phyloP scores from a whole-genome alignment of 2,329 filamentous ascomycete species.

The Piedraia hortae region DNA sequence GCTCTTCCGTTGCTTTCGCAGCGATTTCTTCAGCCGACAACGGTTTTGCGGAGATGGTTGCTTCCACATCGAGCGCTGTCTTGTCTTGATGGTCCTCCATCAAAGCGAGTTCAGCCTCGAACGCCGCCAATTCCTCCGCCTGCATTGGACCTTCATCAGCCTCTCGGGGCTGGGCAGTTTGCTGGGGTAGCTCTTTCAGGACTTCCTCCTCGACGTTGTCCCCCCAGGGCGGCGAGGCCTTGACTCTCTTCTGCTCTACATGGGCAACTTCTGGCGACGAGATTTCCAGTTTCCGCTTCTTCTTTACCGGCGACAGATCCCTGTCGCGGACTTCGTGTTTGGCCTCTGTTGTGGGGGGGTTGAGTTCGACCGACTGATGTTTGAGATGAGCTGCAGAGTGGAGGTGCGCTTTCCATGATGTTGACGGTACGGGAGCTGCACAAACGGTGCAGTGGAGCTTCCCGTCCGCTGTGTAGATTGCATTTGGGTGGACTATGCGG shows the following conservation, averaged over 20 bases:
- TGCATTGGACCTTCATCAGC: constrained; percentile 3
- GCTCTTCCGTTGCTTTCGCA: constrained; percentile 18
- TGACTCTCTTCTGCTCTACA: constrained; percentile 6
- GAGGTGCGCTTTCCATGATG: constrained; percentile 36
- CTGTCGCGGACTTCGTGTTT: too few species aligned
- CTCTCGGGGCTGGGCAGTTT: constrained; percentile 4
- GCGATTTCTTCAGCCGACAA: constrained; percentile 21
- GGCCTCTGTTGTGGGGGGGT: constrained; percentile 2
- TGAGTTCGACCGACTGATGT: constrained; percentile 9
- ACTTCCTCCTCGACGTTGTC: constrained; percentile 2
- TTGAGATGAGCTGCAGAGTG: constrained; percentile 22
- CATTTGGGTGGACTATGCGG: constrained; percentile 41
- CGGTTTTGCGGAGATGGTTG: constrained; percentile 19
- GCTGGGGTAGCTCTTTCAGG: constrained; percentile 10
- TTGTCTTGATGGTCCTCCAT: constrained; percentile 6
- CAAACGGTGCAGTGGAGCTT: constrained; percentile 42
- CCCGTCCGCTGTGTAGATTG: constrained; percentile 38
- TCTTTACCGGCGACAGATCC: too few species aligned
- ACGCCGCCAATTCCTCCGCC: constrained; percentile 34
- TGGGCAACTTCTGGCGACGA: constrained; percentile 3
- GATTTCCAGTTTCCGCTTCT: constrained; percentile 25
- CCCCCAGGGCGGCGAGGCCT: constrained; percentile 1
- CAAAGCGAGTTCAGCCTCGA: constrained; percentile 50
- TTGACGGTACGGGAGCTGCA: constrained; percentile 32
- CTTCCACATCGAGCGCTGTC: constrained; percentile 9